A percentile compares a stretch with the other conserved stretches of the same genome.
These are phyloP conservation scores for Euclidium syriacum DNA, from an alignment of 345 rosid genomes.

Conservation along the genomic window DNA sequence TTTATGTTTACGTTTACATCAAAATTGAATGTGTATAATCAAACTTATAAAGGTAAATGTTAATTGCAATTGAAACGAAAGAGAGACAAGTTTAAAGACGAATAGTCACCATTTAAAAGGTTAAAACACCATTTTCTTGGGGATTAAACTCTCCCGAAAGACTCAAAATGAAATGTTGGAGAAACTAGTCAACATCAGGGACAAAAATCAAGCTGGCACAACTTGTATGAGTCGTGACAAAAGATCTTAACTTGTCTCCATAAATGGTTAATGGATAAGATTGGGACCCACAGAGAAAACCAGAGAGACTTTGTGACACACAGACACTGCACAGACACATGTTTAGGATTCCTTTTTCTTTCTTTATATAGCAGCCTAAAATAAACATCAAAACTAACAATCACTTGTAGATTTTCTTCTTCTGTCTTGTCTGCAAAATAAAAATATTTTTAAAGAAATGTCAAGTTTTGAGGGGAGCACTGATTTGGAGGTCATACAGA, in stretches of 20 bases:
- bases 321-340: slow-evolving; percentile 16
- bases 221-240: slow-evolving; percentile 30
- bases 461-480: slow-evolving; percentile 34
- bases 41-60: no score
- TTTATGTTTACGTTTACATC: no score
- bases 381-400: slow-evolving; percentile 1
- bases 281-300: neutral
- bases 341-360: slow-evolving; percentile 6
- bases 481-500: slow-evolving; percentile 38
- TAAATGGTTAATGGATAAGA: slow-evolving; percentile 33
- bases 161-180: neutral
- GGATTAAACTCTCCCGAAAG: neutral
- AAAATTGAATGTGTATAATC: no score
- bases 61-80: neutral
- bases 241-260: slow-evolving; percentile 21
- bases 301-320: slow-evolving; percentile 15
- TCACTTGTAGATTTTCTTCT: slow-evolving; percentile 7
- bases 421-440: slow-evolving; percentile 5
- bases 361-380: slow-evolving; percentile 23
- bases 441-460: slow-evolving; percentile 23
- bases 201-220: slow-evolving; percentile 27
- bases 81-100: neutral
- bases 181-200: slow-evolving; percentile 8
- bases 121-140: neutral
- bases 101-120: neutral